Evolutionary conservation across 164 flowering plant genomes (phyloP).

Genomic region (Annona squamosa): DNA sequence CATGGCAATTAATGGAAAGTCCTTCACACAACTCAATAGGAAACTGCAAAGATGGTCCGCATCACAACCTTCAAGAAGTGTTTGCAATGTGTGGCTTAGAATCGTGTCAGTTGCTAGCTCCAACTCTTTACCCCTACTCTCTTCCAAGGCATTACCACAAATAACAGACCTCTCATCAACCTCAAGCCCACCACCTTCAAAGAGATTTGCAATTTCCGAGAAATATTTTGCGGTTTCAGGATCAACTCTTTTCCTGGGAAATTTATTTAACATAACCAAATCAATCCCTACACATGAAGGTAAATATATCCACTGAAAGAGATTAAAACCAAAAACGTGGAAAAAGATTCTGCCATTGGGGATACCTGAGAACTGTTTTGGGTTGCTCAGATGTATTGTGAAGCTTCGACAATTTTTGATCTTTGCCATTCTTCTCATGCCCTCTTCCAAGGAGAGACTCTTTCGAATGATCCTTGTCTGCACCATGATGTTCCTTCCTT

Average conservation of each 20-base stretch:
- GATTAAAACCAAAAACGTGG: neutral
- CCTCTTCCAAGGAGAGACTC: constrained; percentile 14
- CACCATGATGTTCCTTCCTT: constrained; percentile 25
- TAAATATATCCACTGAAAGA: neutral
- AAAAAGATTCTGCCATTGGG: neutral
- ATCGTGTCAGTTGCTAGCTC: constrained; percentile 81
- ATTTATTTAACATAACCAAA: constrained; percentile 1
- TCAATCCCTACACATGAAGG: neutral
- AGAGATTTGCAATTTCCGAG: constrained; percentile 62
- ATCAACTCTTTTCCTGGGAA: constrained; percentile 72
- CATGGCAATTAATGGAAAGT: constrained; percentile 60
- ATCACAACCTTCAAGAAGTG: constrained; percentile 72
- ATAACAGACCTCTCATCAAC: constrained; percentile 53
- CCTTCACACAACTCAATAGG: constrained; percentile 51
- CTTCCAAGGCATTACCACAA: constrained; percentile 91
- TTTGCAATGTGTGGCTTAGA: constrained; percentile 67
- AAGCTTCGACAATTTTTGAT: constrained; percentile 21
- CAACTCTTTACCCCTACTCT: constrained; percentile 75
- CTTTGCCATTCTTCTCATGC: constrained; percentile 10
- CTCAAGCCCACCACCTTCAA: constrained; percentile 61
- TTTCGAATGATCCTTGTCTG: constrained; percentile 17
- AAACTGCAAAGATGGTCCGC: constrained; percentile 64
- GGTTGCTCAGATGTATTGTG: constrained; percentile 18
- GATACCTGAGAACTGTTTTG: constrained; percentile 46
- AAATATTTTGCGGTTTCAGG: constrained; percentile 80